phyloP scores from a whole-genome alignment of 2,329 filamentous ascomycete species.

The Colletotrichum sp. region DNA sequence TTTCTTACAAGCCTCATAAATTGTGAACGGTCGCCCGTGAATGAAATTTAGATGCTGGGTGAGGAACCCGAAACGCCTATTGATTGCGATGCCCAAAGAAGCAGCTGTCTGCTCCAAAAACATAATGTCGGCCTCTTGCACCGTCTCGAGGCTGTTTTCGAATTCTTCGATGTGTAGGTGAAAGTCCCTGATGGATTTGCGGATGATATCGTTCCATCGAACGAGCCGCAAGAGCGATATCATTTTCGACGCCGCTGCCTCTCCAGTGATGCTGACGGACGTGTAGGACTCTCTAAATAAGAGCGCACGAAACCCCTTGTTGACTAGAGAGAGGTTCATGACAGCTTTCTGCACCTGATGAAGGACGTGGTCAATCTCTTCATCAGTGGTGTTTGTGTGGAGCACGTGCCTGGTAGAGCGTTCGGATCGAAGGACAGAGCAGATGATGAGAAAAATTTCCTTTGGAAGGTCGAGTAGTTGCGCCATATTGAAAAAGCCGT shows the following conservation, averaged over 20 bases:
- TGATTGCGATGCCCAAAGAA: too few species aligned
- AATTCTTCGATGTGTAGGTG: not conserved
- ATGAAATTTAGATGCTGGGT: rapidly evolving
- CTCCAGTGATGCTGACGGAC: not conserved
- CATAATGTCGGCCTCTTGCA: not conserved
- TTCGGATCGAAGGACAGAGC: not conserved
- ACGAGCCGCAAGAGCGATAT: not conserved
- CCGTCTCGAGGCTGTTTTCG: not conserved
- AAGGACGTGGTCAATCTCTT: not conserved
- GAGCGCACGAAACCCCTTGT: not conserved
- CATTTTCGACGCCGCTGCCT: not conserved
- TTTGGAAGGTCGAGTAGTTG: not conserved
- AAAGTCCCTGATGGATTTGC: not conserved
- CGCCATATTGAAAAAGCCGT: not conserved
- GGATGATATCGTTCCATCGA: not conserved
- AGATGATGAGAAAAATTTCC: not conserved
- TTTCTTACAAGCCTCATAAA: too few species aligned
- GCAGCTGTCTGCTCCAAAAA: not conserved
- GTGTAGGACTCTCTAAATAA: not conserved
- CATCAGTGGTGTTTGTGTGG: not conserved
- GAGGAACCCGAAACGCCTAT: too few species aligned
- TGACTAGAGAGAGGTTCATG: not conserved
- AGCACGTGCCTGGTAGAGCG: not conserved
- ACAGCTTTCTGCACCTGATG: not conserved
- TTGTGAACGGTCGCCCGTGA: too few species aligned